A percentile compares a stretch with the other conserved stretches of the same genome.
Evolutionary conservation across 345 rosid species (phyloP).

Genomic region (Pseudoturritis turrita): DNA sequence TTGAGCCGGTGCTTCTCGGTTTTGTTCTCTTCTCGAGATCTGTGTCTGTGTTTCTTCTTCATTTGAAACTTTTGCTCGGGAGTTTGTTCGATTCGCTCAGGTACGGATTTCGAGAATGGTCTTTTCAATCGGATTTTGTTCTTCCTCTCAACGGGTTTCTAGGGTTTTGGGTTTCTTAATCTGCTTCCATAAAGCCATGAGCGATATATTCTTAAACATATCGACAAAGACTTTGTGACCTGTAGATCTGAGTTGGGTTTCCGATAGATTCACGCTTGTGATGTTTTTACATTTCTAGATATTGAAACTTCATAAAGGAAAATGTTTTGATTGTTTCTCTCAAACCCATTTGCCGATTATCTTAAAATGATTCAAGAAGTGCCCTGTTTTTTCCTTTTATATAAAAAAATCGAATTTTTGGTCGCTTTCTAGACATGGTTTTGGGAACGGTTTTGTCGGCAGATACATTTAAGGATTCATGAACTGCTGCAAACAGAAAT

Average conservation of each 20-base stretch:
- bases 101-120: constrained; percentile 36
- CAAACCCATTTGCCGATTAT: background rate
- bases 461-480: constrained; percentile 10
- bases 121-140: background rate
- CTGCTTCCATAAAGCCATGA: background rate
- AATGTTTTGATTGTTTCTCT: background rate
- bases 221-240: background rate
- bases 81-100: constrained; percentile 22
- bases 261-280: background rate
- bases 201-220: background rate
- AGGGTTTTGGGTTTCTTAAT: background rate
- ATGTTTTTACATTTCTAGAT: constrained; percentile 4
- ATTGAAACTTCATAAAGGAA: background rate
- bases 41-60: constrained; percentile 16
- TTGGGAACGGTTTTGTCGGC: constrained; percentile 17
- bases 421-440: background rate
- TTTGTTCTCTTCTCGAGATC: constrained; percentile 35
- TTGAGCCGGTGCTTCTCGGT: background rate
- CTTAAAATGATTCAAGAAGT: background rate
- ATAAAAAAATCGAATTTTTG: background rate
- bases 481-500: background rate
- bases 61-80: background rate
- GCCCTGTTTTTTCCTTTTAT: background rate
- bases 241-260: constrained; percentile 28
- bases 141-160: constrained; percentile 2